Base-by-base conservation (phyloP, 768 basidiomycete species). In the Suillus occidentalis region DNA sequence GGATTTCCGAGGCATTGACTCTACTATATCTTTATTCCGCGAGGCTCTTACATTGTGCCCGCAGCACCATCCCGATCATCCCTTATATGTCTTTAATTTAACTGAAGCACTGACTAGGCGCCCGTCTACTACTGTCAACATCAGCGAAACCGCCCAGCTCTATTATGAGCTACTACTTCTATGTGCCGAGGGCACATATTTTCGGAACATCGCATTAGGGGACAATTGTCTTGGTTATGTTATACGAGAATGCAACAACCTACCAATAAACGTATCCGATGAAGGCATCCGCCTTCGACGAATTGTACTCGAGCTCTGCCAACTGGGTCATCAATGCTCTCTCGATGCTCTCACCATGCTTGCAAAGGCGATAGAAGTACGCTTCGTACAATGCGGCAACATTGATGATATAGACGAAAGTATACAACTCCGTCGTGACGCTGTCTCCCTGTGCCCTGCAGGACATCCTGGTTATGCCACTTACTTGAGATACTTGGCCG, bases 41-140 rank as follows among this genome's bases (percentile, higher is more conserved):
- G 39, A 49, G 12, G 65, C 66, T 14, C 60, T 71, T 10, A 40
- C 47, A 10, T 50, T 67, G 20, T 3, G 57, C 40, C 53, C 59
- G 8, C n/a, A 61, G 22, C 37, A 45, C 59, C 60, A 69, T 55
- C 49, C 65, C 16, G 45, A 65, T 45, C 43, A 43, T 42, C 28
- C 57, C 10, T 22, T 14, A 14, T 31, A 59, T 25, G 42, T 72
- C 14, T 63, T 62, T 50, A 65, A 66, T 49, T 66, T 73, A 16
- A 68, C 65, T 20, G 53, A 61, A 47, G 64, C 62, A 4, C 45
- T 72, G 20, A 53, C 34, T 39, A 22, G 36, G 25, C 53, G 40
- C 34, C 67, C 67, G 45, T 62, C 64, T 20, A 22, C 66, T 4
- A 18, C 50, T 13, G 63, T 49, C 18, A 72, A 72, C 60, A 36